Evolutionary conservation across 176 grass and related monocot species (phyloP).

Genomic region (Paspalum vaginatum): DNA sequence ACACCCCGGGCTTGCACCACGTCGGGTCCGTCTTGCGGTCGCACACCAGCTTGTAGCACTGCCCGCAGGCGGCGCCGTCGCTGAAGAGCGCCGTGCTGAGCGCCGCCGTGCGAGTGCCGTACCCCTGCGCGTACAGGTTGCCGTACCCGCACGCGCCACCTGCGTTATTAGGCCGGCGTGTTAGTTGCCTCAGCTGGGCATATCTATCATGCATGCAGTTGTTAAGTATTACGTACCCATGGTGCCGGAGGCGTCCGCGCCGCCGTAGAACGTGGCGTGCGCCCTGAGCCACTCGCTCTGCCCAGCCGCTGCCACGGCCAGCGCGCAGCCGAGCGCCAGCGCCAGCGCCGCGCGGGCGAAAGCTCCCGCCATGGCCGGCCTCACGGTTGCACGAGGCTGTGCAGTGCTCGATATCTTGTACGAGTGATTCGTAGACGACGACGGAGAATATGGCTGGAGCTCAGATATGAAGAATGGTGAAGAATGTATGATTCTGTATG

Average conservation of each 20-base stretch:
- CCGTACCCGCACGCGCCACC: constrained; percentile 70
- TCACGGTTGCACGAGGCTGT: too few species aligned
- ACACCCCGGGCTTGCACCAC: constrained; percentile 50
- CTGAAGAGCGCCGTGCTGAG: constrained; percentile 78
- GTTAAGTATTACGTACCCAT: constrained; percentile 42
- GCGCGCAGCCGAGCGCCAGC: constrained; percentile 7
- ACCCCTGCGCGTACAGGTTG: constrained; percentile 57
- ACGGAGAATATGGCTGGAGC: background rate
- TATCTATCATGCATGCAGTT: background rate
- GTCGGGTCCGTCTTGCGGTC: constrained; percentile 49
- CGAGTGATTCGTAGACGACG: background rate
- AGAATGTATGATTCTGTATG: background rate
- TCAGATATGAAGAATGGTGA: too few species aligned
- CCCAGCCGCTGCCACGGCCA: background rate
- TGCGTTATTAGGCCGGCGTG: background rate
- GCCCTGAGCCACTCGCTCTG: constrained; percentile 29
- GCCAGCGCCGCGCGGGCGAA: background rate
- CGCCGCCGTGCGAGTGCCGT: constrained; percentile 64
- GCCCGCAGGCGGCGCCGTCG: constrained; percentile 58
- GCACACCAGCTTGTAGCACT: constrained; percentile 73
- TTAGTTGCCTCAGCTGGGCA: too few species aligned
- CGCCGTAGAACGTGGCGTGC: constrained; percentile 68
- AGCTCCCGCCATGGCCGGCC: constrained; percentile 29
- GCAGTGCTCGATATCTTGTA: too few species aligned
- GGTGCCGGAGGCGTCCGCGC: constrained; percentile 61